Evolutionary conservation across 2,329 filamentous ascomycete genomes (phyloP).

Genomic region (Nannizziopsis arthrosporioides): DNA sequence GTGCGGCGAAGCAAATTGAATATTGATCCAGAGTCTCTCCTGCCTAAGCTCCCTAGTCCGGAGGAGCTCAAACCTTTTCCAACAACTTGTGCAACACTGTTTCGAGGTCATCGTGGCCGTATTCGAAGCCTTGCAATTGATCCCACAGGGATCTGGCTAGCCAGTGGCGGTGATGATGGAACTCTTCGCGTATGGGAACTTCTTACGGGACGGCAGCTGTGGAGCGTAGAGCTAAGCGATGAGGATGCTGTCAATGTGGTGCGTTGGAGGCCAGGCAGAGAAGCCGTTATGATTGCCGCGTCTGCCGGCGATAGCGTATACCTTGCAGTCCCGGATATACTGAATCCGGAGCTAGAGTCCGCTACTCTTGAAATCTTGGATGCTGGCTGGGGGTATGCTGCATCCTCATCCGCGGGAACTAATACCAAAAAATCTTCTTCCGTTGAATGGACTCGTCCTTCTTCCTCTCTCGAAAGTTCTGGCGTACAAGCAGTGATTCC

Average conservation of each 20-base stretch:
- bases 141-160: conserved; percentile 72
- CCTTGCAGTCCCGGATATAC: conserved; percentile 63
- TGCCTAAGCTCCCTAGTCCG: conserved; percentile 85
- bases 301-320: conserved; percentile 76
- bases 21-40: conserved; percentile 83
- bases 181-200: conserved; percentile 86
- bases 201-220: conserved; percentile 72
- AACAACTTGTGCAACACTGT: conserved; percentile 75
- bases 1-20: conserved; percentile 89
- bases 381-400: conserved; percentile 86
- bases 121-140: conserved; percentile 78
- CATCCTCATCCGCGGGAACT: conserved; percentile 46
- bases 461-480: conserved; percentile 58
- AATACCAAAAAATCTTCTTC: conserved; percentile 58
- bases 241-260: conserved; percentile 74
- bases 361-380: conserved; percentile 66
- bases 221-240: conserved; percentile 65
- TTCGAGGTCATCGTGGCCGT: conserved; percentile 75
- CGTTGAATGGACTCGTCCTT: conserved; percentile 74
- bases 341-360: conserved; percentile 61
- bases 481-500: conserved; percentile 69
- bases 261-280: conserved; percentile 75
- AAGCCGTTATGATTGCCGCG: conserved; percentile 69
- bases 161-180: conserved; percentile 88
- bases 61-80: conserved; percentile 93